A percentile compares a stretch with the other conserved stretches of the same genome.
Conservation (phyloP, 148 eudicot genomes). For the Fagopyrum esculentum region DNA sequence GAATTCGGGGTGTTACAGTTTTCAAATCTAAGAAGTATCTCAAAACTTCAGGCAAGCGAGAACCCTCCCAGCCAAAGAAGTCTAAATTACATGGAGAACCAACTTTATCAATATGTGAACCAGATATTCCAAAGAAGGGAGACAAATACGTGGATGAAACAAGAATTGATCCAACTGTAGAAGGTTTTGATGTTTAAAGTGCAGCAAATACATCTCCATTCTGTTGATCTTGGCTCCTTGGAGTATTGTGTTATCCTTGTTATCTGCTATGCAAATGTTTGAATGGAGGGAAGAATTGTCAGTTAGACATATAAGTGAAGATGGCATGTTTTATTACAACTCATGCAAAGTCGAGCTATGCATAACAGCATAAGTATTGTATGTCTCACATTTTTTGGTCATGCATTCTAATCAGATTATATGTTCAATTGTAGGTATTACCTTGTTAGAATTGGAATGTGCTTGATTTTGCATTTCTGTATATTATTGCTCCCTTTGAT, state of each 20-base stretch:
- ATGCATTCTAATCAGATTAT: too few species aligned
- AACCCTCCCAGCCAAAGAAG: constrained; percentile 29
- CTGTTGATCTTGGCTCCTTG: constrained; percentile 33
- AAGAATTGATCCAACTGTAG: constrained; percentile 26
- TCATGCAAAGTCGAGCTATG: constrained; percentile 94
- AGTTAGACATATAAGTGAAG: constrained; percentile 72
- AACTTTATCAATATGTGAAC: constrained; percentile 31
- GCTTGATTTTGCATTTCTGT: too few species aligned
- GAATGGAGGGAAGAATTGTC: constrained; percentile 52
- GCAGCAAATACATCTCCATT: constrained; percentile 20
- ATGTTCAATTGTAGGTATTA: too few species aligned
- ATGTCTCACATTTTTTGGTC: too few species aligned
- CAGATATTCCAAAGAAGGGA: constrained; percentile 16
- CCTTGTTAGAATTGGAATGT: too few species aligned
- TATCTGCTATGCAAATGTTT: constrained; percentile 49
- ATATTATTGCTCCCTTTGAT: too few species aligned
- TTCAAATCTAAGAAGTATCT: constrained; percentile 85
- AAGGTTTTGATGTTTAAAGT: constrained; percentile 30
- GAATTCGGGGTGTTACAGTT: too few species aligned
- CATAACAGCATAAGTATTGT: neutral
- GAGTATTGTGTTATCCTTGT: constrained; percentile 58
- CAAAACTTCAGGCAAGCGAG: constrained; percentile 36
- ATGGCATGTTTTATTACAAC: constrained; percentile 98
- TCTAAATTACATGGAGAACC: constrained; percentile 51
- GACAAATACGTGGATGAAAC: constrained; percentile 25